phyloP scores from a whole-genome alignment of 257 asterid genomes.

The Solanum habrochaites region DNA sequence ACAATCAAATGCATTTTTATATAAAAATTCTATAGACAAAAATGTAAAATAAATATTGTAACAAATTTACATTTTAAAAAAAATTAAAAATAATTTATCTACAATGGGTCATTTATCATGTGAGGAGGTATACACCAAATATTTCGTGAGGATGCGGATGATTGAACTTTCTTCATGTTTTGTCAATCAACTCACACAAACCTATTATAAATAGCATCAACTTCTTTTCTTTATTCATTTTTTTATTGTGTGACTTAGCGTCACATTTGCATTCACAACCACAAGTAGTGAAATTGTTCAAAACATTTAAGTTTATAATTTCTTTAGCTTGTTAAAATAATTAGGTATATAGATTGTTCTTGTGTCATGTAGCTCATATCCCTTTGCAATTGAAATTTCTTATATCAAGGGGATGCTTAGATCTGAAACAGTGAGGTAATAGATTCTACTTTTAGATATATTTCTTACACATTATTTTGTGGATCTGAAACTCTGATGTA shows the following conservation, averaged over 20 bases:
- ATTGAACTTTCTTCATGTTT: background rate
- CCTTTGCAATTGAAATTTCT: background rate
- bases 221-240: too few species aligned
- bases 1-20: background rate
- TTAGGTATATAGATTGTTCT: background rate
- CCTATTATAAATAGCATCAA: background rate
- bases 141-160: background rate
- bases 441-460: too few species aligned
- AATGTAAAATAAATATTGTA: too few species aligned
- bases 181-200: background rate
- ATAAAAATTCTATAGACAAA: background rate
- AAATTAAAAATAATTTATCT: background rate
- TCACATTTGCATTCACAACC: background rate
- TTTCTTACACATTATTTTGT: background rate
- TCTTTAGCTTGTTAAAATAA: too few species aligned
- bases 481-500: background rate
- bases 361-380: background rate
- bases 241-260: background rate
- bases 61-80: background rate
- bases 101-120: background rate
- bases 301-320: too few species aligned
- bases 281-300: background rate
- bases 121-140: background rate
- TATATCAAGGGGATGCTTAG: background rate
- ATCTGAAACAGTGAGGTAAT: background rate